Evolutionary conservation across 768 basidiomycete genomes (phyloP).

Genomic region (Collybia mongolica): DNA sequence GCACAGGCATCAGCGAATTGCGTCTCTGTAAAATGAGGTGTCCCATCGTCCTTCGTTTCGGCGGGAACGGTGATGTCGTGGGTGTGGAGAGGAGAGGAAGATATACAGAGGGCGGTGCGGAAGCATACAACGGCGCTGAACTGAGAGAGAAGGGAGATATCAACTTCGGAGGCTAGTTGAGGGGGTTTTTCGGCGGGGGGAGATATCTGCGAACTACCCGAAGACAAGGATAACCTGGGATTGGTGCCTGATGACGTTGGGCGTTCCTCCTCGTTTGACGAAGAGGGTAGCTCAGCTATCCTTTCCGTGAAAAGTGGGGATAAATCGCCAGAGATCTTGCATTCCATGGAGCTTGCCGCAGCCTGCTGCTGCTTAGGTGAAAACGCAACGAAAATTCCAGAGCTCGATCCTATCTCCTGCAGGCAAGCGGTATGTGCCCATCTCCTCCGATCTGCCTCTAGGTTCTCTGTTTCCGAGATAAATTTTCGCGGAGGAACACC

Average conservation of each 20-base stretch:
- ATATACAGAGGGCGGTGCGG: too few species aligned
- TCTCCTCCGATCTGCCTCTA: not conserved
- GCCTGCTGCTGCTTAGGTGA: not conserved
- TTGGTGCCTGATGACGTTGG: not conserved
- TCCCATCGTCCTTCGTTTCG: not conserved
- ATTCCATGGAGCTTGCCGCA: not conserved
- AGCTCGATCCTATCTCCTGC: constrained; percentile 2
- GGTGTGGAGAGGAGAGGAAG: not conserved
- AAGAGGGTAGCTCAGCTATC: too few species aligned
- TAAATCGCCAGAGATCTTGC: not conserved
- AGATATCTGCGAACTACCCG: not conserved
- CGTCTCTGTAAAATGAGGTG: not conserved
- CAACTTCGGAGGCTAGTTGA: not conserved
- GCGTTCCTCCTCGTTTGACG: not conserved
- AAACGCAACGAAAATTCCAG: constrained; percentile 6
- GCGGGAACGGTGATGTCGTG: not conserved
- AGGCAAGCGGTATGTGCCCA: constrained; percentile 2
- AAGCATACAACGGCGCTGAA: not conserved
- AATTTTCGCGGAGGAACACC: not conserved
- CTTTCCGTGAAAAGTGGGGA: not conserved
- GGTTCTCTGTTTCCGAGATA: not conserved
- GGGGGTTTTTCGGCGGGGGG: not conserved
- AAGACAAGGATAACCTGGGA: too few species aligned
- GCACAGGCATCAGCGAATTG: not conserved
- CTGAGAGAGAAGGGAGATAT: not conserved